Base-by-base conservation (phyloP, 2,329 filamentous ascomycete genomes). In the Neospermospora avenae region DNA sequence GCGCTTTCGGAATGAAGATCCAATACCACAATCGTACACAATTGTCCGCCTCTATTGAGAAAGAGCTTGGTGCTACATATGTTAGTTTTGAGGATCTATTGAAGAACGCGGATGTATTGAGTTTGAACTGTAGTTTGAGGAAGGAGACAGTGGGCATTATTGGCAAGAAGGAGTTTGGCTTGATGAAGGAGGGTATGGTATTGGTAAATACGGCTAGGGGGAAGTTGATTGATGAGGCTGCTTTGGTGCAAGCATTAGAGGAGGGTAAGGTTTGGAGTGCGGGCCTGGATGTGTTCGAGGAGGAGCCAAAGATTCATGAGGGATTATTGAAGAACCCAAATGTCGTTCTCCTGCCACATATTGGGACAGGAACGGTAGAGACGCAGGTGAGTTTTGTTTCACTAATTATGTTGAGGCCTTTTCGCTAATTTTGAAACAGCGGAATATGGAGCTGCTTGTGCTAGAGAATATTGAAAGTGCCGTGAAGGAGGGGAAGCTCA, bases 181-280 rank as follows among this genome's bases (percentile, higher is more conserved):
- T 84, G 69, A 93, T 93, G 89, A 95, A 93, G 73, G 77, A 79
- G 13, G 89, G 88, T 49, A 82, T 90, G n/a, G 81, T 93, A 28
- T 80, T 95, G 24, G 81, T 95, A 67, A 95, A 95, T 76, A 93
- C 90, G 0, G 89, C 90, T 7, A 84, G 90, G 31, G 90, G 90
- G 20, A 88, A 88, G 48, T 83, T 95, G 63, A 87, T 95, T 68
- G 87, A 95, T 70, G 90, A 95, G 72, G 83, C 80, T 11, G 91
- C 90, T 2, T 82, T 95, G 13, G 90, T 92, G 5, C 77, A 84
- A 34, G 89, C 89, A 1, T 79, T 95, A 4, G 81, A 87, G n/a
- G 88, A 88, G 16, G 68, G 68, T 2, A 84, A 84, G 61, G 88
- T 95, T 41, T 81, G 80, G 61, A 87, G 84, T 34, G 86, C 80